Conservation (phyloP, 2,329 filamentous ascomycete genomes). For the Xenosphaeropsis pyriputrescens region DNA sequence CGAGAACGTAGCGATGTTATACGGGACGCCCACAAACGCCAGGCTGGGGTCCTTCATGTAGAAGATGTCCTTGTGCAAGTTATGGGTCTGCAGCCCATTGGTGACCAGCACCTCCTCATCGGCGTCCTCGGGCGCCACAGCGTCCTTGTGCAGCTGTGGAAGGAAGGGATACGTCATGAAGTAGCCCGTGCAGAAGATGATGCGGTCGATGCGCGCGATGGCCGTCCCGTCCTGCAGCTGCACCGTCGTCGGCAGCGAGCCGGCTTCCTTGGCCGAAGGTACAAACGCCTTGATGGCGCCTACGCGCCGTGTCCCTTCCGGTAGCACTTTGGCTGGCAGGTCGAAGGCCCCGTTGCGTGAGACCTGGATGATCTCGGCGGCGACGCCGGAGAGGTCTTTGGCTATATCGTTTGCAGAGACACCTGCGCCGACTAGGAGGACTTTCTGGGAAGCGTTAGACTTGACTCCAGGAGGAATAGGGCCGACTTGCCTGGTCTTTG, state of each 20-base stretch:
- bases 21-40: constrained; percentile 29
- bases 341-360: constrained; percentile 1
- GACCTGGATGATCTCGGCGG: background rate
- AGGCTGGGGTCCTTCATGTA: constrained; percentile 32
- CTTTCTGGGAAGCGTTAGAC: constrained; percentile 21
- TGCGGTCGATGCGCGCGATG: constrained; percentile 39
- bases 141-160: constrained; percentile 23
- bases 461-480: constrained; percentile 1
- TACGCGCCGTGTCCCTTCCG: background rate
- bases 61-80: constrained; percentile 35
- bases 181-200: constrained; percentile 57
- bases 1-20: constrained; percentile 31
- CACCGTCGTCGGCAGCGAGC: constrained; percentile 31
- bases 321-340: constrained; percentile 1
- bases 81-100: constrained; percentile 23
- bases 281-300: constrained; percentile 1
- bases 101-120: constrained; percentile 41
- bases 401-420: constrained; percentile 29
- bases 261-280: constrained; percentile 8
- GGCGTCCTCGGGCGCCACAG: constrained; percentile 26
- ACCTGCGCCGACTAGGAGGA: constrained; percentile 39
- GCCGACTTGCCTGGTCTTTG: constrained; percentile 29
- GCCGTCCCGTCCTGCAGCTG: constrained; percentile 35
- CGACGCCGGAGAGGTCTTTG: constrained; percentile 7
- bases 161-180: constrained; percentile 54